Percentiles rank a stretch among this genome's conserved stretches.
Evolutionary conservation across 2,329 filamentous ascomycete species (phyloP).

Genomic region (Tolypocladium endophyticum): DNA sequence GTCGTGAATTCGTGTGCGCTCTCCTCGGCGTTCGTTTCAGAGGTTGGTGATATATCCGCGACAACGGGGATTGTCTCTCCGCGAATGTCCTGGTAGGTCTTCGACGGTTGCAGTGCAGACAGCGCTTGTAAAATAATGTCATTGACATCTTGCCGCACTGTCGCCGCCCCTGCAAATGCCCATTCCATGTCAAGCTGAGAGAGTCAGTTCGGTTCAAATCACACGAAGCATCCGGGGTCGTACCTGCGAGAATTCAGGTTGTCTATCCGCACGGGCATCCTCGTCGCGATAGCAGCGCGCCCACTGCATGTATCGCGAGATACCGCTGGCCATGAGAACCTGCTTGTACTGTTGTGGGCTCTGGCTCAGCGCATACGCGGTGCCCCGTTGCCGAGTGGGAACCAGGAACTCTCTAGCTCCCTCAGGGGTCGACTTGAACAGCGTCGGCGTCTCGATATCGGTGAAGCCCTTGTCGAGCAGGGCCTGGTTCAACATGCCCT

Average conservation of each 20-base stretch:
- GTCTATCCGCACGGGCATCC: slow-evolving; percentile 80
- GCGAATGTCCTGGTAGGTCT: slow-evolving; percentile 54
- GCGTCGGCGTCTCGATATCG: slow-evolving; percentile 82
- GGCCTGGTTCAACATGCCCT: slow-evolving; percentile 38
- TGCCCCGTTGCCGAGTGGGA: slow-evolving; percentile 64
- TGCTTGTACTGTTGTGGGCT: slow-evolving; percentile 99
- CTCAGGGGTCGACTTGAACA: slow-evolving; percentile 97
- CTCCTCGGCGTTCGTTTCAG: slow-evolving; percentile 7
- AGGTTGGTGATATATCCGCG: slow-evolving; percentile 10
- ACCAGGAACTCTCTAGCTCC: slow-evolving; percentile 92
- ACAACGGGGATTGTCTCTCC: slow-evolving; percentile 22
- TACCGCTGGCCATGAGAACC: slow-evolving; percentile 85
- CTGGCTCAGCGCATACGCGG: slow-evolving; percentile 85
- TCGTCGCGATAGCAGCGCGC: slow-evolving; percentile 94
- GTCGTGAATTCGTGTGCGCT: slow-evolving; percentile 21
- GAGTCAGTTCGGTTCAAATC: background rate
- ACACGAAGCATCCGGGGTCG: background rate
- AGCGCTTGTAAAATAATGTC: slow-evolving; percentile 22
- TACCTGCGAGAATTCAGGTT: slow-evolving; percentile 93
- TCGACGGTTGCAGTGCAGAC: slow-evolving; percentile 13
- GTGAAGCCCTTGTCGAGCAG: slow-evolving; percentile 51
- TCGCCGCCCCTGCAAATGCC: slow-evolving; percentile 58
- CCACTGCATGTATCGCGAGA: slow-evolving; percentile 80
- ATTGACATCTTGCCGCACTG: slow-evolving; percentile 23
- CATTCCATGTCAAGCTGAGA: slow-evolving; percentile 81